Conservation (phyloP, 2,329 filamentous ascomycete species). For the Apiospora pterosperma region DNA sequence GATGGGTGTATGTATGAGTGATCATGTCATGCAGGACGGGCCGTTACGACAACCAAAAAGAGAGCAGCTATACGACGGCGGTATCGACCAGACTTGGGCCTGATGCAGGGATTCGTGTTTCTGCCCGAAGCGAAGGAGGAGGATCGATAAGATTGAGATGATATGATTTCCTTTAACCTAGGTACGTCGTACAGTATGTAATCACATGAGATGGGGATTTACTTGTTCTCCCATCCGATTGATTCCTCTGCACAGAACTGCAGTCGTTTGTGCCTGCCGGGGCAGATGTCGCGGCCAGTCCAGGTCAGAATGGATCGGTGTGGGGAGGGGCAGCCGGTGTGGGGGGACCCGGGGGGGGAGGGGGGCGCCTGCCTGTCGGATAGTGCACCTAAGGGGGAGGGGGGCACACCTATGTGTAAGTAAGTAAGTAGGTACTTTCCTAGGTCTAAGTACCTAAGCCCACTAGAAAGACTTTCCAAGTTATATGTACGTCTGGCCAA, state of each 20-base stretch:
- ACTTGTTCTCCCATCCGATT: background rate
- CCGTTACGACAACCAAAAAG: background rate
- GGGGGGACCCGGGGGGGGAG: background rate
- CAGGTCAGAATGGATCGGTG: background rate
- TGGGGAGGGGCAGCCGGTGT: background rate
- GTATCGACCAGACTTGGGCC: background rate
- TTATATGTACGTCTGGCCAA: no score
- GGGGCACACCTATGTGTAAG: no score
- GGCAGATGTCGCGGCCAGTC: background rate
- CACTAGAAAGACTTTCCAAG: no score
- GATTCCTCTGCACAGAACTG: no score
- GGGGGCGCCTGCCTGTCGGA: no score
- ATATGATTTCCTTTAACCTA: background rate
- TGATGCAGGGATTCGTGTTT: background rate
- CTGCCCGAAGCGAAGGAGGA: background rate
- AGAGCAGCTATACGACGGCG: background rate
- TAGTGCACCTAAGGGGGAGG: constrained; percentile 1
- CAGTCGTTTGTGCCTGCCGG: no score
- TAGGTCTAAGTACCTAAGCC: no score
- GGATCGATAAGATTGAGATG: background rate
- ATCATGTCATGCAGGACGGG: background rate
- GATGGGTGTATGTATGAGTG: background rate
- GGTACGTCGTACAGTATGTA: no score
- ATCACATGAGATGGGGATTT: no score
- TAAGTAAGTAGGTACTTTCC: no score